Evolutionary conservation across 352 stramenopile genomes (phyloP), one percentile per base, ranked within the genome.

Genomic region (Phytophthora melonis): DNA sequence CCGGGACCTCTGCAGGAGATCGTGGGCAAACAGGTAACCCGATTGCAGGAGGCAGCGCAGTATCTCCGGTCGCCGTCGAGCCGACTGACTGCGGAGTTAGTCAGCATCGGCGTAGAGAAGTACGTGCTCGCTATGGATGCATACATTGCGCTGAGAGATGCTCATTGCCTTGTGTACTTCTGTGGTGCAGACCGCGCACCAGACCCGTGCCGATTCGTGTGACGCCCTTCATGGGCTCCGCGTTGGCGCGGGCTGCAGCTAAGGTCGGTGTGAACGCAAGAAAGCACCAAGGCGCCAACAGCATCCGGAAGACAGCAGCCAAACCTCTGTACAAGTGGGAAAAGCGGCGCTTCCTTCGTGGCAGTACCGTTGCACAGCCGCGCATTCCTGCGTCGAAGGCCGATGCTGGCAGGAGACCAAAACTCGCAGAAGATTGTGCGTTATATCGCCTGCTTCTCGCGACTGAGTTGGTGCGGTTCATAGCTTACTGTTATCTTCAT

Each of bases 241-340:
- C 61, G 18, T 61, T 68, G 1, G 72, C 50, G 0, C 70, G 73
- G 72, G 70, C 65, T 69, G 73, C 63, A 55, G 55, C 64, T 3
- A 76, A 60, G 45, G 55, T 68, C 63, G 49, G 71, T 18, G 32
- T 64, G 39, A 65, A 70, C 57, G 67, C 78, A 8, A 80, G 72
- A 55, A 89, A 84, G 27, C 77, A 88, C 54, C 63, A 80, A 16
- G 64, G 72, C 8, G 66, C 73, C 16, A 78, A 65, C 27, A 79
- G 76, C 19, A 41, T 75, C 1, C 70, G 74, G 25, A 77, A 73
- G 65, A 36, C 58, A 36, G 63, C 14, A 27, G 54, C 58, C 23
- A 91, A 91, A 55, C 82, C 84, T 1, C 81, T 89, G 16, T 91
- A 91, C 50, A 78, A 78, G 30, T 91, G 84, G 84, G 84, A 91